A percentile compares a stretch with the other conserved stretches of the same genome.
Conservation (phyloP, 2,329 filamentous ascomycete genomes). For the Calonectria pteridis region DNA sequence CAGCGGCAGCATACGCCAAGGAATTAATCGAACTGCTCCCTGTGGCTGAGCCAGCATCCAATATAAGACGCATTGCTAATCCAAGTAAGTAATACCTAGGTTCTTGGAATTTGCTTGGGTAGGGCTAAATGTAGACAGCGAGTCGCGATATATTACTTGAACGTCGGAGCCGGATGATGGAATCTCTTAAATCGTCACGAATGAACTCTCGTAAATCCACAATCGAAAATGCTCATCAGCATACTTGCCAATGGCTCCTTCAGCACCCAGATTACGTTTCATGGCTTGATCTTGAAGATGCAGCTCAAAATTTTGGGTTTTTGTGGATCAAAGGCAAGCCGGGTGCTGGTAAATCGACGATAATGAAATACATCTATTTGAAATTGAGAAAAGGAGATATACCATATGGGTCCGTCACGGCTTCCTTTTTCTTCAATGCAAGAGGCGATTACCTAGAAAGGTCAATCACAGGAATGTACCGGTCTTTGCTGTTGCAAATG, state of each 20-base stretch:
- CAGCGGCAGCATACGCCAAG: slow-evolving; percentile 47
- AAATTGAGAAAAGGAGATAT: slow-evolving; percentile 11
- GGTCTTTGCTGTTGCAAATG: slow-evolving; percentile 62
- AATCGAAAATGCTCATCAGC: slow-evolving; percentile 51
- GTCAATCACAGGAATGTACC: slow-evolving; percentile 61
- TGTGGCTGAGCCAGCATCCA: neutral
- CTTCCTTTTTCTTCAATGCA: slow-evolving; percentile 66
- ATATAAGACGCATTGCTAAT: neutral
- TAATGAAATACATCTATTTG: slow-evolving; percentile 56
- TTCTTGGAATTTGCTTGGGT: neutral
- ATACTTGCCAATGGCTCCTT: slow-evolving; percentile 38
- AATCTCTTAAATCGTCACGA: slow-evolving; percentile 52
- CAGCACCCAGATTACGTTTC: neutral
- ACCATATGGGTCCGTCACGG: slow-evolving; percentile 30
- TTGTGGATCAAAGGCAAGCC: slow-evolving; percentile 63
- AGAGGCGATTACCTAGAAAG: slow-evolving; percentile 59
- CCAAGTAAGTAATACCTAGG: neutral
- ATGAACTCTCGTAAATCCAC: slow-evolving; percentile 52
- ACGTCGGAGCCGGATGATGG: slow-evolving; percentile 31
- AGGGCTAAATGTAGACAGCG: neutral
- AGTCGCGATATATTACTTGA: neutral
- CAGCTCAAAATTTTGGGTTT: slow-evolving; percentile 44
- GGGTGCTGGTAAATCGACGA: slow-evolving; percentile 59
- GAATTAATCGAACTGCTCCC: neutral
- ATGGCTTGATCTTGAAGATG: slow-evolving; percentile 12